These are phyloP conservation scores for Zygotorulaspora danielsina DNA, from an alignment of 805 yeast species.

Conservation along the genomic window DNA sequence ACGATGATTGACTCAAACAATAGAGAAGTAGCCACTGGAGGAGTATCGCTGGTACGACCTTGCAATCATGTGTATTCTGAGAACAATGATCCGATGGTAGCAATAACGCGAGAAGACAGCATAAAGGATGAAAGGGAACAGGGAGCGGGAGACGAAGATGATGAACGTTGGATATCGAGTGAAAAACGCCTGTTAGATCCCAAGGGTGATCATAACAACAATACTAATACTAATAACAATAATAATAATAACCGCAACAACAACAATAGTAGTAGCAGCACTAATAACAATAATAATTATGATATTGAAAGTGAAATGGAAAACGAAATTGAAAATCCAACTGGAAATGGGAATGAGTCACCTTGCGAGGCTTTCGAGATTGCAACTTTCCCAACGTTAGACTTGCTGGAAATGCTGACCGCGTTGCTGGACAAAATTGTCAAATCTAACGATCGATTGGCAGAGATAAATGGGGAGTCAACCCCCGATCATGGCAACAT, in stretches of 20 bases:
- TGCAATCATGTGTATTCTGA: constrained; percentile 2
- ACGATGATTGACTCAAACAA: constrained; percentile 9
- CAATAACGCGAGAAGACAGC: constrained; percentile 5
- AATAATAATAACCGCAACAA: not conserved
- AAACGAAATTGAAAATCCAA: not conserved
- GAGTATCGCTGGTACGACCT: constrained; percentile 10
- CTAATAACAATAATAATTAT: not conserved
- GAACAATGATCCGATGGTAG: constrained; percentile 7
- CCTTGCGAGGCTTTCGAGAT: constrained; percentile 43
- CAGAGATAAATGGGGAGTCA: constrained; percentile 23
- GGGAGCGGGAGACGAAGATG: constrained; percentile 8
- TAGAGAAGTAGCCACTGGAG: constrained; percentile 7
- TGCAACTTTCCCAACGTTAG: constrained; percentile 77
- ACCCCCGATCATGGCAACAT: constrained; percentile 8
- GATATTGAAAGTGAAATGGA: constrained; percentile 1
- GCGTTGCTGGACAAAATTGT: constrained; percentile 81
- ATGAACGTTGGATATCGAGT: constrained; percentile 2
- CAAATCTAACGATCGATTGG: constrained; percentile 82
- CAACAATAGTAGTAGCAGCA: not conserved
- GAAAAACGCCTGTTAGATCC: not conserved
- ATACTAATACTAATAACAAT: not conserved
- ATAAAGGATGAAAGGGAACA: constrained; percentile 5
- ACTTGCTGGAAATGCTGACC: constrained; percentile 77
- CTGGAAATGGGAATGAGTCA: constrained; percentile 7
- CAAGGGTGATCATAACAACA: not conserved